phyloP scores from a whole-genome alignment of 2,329 filamentous ascomycete species.

The Fusarium hostae region DNA sequence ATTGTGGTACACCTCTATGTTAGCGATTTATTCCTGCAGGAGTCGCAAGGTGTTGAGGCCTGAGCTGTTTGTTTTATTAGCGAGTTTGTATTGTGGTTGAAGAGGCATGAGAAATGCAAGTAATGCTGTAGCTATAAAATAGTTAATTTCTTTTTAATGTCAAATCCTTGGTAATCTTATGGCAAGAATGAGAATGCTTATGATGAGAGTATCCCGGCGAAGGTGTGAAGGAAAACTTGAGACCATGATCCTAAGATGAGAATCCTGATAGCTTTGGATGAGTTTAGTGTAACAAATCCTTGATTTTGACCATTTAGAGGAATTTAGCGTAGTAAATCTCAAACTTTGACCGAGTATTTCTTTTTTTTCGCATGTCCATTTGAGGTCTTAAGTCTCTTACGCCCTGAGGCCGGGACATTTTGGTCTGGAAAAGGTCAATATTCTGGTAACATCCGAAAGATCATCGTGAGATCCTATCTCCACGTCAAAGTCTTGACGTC shows the following conservation, averaged over 20 bases:
- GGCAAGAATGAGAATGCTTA: too few relatives aligned
- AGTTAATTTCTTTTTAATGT: neutral
- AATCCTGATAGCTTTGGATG: neutral
- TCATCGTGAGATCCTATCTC: too few relatives aligned
- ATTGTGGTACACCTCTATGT: conserved; percentile 4
- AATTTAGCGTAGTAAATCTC: neutral
- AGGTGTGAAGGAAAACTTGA: neutral
- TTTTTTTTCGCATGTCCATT: too few relatives aligned
- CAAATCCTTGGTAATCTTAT: neutral
- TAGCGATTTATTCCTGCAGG: conserved; percentile 7
- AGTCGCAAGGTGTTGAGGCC: neutral
- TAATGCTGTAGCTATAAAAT: neutral
- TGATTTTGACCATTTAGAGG: neutral
- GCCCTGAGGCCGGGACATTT: neutral
- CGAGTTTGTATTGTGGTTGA: conserved; percentile 1
- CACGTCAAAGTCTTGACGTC: too few relatives aligned
- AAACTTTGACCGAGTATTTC: too few relatives aligned
- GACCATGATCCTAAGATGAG: too few relatives aligned
- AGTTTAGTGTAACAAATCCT: neutral
- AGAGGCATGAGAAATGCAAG: neutral
- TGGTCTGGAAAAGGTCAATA: neutral
- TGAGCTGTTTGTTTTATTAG: neutral
- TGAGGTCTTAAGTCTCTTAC: neutral
- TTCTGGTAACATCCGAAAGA: too few relatives aligned
- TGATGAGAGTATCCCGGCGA: neutral